Base-by-base conservation (phyloP, 176 grass and related monocot species). In the Tillandsia fasciculata region DNA sequence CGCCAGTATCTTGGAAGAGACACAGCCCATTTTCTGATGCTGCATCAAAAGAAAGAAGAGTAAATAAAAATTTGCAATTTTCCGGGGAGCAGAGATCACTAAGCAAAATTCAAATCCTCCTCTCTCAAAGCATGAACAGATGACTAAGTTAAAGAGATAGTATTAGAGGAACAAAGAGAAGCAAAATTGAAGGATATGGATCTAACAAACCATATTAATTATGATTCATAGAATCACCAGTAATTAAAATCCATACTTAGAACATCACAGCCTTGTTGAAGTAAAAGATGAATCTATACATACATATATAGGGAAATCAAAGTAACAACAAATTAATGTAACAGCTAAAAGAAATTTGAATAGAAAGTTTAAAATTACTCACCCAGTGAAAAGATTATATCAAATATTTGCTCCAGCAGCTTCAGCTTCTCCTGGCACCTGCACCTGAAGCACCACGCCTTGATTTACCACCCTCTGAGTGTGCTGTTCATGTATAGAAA, bases 1-100 rank as follows among this genome's bases (percentile, higher is more conserved):
- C 66, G 17, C 71, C n/a, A 82, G 56, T 22, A 76, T 59, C 73
- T 90, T 93, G 52, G 93, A 92, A 56, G 86, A 85, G 15, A 90
- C 70, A 23, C 93, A 97, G 56, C 93, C 93, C 89, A 91, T 96
- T 68, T 42, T 42, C 4, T 42, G 33, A 42, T 42, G 33, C 33
- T 42, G 33, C 33, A 42, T 42, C 33, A 42, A 42, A 42, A 42
- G 33, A 42, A 42, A 42, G 33, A 42, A 42, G 33, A 42, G 33
- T 42, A 42, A 42, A 42, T 42, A 42, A 42, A 42, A 42, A 6
- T 42, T 0, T 42, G 33, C 33, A 33, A 3, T 33, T 33, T 33
- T 33, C 29, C 5, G 6, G 29, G 29, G 29, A 33, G 29, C 29
- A 33, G 29, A 5, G 33, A 42, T 42, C 33, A 42, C 7, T 5